Evolutionary conservation across 1,284 basidiomycete species (phyloP), one percentile per base, ranked within the genome.

Genomic region (Omphalotus olearius): DNA sequence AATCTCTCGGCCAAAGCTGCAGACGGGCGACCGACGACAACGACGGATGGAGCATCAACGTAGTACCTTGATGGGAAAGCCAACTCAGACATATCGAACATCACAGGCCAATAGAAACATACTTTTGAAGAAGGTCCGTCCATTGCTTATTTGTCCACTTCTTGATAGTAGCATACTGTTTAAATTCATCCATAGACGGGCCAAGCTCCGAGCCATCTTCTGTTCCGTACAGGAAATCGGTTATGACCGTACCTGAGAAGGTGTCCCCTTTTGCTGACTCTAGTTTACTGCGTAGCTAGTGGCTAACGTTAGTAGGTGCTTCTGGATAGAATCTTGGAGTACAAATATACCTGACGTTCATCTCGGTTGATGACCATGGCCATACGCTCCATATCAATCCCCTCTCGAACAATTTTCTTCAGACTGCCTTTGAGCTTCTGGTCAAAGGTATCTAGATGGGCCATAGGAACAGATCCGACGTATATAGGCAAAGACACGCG

Each of bases 321-420:
- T 26, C 36, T n/a, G 9, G 17, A 36, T 11, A 47, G 16, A 46
- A 25, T 20, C 28, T 13, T 16, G 38, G 25, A 23, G 35, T 23
- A 35, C 41, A 52, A 51, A 46, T 67, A 45, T 59, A 88, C 87
- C 74, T 94, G 91, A 55, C 92, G 82, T 67, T 92, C 88, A 63
- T 98, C 93, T 35, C 94, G 76, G 58, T 88, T 82, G 51, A 99
- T 85, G 17, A 98, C 76, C 80, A 91, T 88, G 16, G 69, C 68
- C 88, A 99, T 98, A 23, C 97, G 76, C 28, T 86, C 78, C 89
- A 98, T 95, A 69, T 99, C 93, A 51, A 99, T 75, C 4, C 90
- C 93, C 51, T 89, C 82, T 17, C 78, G 64, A 17, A 80, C 82
- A 47, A 98, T 89, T 42, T 81, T 80, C 58, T 74, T 68, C 30